Base-by-base conservation (phyloP, 2,329 filamentous ascomycete genomes). In the Arachnopeziza araneosa region DNA sequence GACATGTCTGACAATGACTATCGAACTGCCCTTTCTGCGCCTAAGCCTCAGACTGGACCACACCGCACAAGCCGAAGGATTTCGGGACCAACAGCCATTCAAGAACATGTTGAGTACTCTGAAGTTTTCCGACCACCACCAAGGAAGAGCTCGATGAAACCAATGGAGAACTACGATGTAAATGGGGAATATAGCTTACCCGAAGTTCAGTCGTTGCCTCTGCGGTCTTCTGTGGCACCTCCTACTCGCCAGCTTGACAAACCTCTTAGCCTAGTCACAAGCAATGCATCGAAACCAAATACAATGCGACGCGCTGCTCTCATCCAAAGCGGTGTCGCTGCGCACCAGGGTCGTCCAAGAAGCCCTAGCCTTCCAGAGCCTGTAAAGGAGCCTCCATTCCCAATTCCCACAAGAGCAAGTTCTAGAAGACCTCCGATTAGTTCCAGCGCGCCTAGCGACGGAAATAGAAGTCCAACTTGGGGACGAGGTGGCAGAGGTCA, bases 361-460 rank as follows among this genome's bases (percentile, higher is more conserved):
- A 91, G 85, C 69, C 86, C 88, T 54, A 91, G 81, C 71, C 75
- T 85, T 57, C 80, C 78, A 55, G 91, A 85, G 62, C 62, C 77
- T 58, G 76, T 78, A 24, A 69, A 73, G 30, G 80, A 84, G 56
- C 93, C 95, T 26, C 95, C 95, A 0, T 97, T 96, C 77, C 93
- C 95, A 0, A 96, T 99, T 7, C 95, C 95, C 0, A 88, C 87
- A 2, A 82, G 95, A 59, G 90, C 91, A 30, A 98, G 93, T 74
- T 99, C 93, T 6, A 85, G 92, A 61, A 87, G 88, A 68, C 82
- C 87, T 23, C 83, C 85, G 0, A 75, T 86, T 61, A 87, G 83
- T 66, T 78, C 82, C 55, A 92, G 89, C 71, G 78, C 79, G 2
- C 79, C 69, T 9, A 85, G 83, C 63, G 91, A 96, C 63, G 89